A percentile compares a stretch with the other conserved stretches of the same genome.
Evolutionary conservation across 2,329 filamentous ascomycete species (phyloP).

Genomic region (Nemania bipapillata): DNA sequence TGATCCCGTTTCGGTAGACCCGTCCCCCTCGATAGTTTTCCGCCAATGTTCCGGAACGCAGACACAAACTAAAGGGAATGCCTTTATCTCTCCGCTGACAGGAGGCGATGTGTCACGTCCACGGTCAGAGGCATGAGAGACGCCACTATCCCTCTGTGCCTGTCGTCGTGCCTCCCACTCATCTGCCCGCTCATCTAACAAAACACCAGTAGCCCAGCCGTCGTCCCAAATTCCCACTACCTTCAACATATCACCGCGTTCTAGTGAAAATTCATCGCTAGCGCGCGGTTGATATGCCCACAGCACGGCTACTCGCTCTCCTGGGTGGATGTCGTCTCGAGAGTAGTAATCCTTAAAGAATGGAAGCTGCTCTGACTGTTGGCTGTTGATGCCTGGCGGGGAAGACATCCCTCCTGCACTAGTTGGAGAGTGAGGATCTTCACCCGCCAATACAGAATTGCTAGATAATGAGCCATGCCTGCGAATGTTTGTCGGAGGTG

Average conservation of each 20-base stretch:
- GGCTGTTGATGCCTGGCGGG: slow-evolving; percentile 82
- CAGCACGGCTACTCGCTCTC: slow-evolving; percentile 87
- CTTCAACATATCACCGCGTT: slow-evolving; percentile 97
- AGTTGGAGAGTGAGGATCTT: slow-evolving; percentile 77
- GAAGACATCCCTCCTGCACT: slow-evolving; percentile 82
- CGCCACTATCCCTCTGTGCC: slow-evolving; percentile 88
- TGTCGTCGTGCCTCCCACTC: slow-evolving; percentile 84
- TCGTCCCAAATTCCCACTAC: slow-evolving; percentile 99
- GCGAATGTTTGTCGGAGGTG: slow-evolving; percentile 69
- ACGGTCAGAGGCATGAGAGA: slow-evolving; percentile 80
- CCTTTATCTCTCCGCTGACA: slow-evolving; percentile 87
- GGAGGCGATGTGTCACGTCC: slow-evolving; percentile 70
- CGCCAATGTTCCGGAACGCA: slow-evolving; percentile 96
- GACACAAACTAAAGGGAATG: slow-evolving; percentile 95
- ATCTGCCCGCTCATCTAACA: slow-evolving; percentile 83
- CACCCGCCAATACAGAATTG: slow-evolving; percentile 76
- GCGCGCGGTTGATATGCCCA: slow-evolving; percentile 98
- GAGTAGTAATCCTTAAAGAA: slow-evolving; percentile 99
- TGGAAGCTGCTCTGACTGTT: slow-evolving; percentile 92
- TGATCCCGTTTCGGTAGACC: slow-evolving; percentile 72
- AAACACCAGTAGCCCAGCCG: slow-evolving; percentile 94
- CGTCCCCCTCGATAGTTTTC: slow-evolving; percentile 93
- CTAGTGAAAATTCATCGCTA: slow-evolving; percentile 89
- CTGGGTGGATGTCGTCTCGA: slow-evolving; percentile 91
- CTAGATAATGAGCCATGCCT: slow-evolving; percentile 91